Percentiles rank a stretch among this genome's conserved stretches.
These are phyloP conservation scores for Centaurea solstitialis DNA, from an alignment of 129 eudicot genomes.

Conservation along the genomic window DNA sequence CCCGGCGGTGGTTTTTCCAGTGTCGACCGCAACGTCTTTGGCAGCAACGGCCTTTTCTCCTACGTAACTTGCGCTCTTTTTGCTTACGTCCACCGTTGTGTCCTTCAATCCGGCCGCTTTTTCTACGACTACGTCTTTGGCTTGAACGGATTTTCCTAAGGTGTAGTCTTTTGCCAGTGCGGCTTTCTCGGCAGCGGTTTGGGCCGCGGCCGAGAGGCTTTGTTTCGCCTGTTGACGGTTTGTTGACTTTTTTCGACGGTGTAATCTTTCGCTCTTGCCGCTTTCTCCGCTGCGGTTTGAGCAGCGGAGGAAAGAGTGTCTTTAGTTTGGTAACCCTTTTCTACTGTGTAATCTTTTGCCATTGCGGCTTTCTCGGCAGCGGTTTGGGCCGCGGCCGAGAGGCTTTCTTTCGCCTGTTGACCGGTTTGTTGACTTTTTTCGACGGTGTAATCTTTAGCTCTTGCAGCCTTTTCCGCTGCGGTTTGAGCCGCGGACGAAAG, in stretches of 20 bases:
- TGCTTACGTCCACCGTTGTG: conserved; percentile 25
- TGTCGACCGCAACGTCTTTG: conserved; percentile 46
- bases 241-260: conserved; percentile 23
- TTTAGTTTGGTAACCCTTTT: conserved; percentile 17
- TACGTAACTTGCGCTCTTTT: conserved; percentile 24
- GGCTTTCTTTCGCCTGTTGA: conserved; percentile 25
- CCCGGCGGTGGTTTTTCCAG: conserved; percentile 62
- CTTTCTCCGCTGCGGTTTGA: conserved; percentile 19
- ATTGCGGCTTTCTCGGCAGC: conserved; percentile 5
- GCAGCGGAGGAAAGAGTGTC: conserved; percentile 4
- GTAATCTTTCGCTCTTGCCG: conserved; percentile 32
- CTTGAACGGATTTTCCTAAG: conserved; percentile 7
- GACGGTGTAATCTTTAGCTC: conserved; percentile 29
- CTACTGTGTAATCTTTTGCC: conserved; percentile 40
- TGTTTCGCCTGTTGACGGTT: conserved; percentile 27
- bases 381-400: conserved; percentile 18
- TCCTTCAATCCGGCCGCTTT: conserved; percentile 38
- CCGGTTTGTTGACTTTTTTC: conserved; percentile 28
- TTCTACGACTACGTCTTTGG: conserved; percentile 31
- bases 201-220: conserved; percentile 14
- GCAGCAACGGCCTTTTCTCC: conserved; percentile 59
- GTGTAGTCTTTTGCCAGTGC: conserved; percentile 16
- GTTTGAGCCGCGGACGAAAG: conserved; percentile 4
- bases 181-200: conserved; percentile 13
- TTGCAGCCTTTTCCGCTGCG: conserved; percentile 24